Evolutionary conservation across 805 yeast genomes (phyloP).

Genomic region (Lipomyces sp.): DNA sequence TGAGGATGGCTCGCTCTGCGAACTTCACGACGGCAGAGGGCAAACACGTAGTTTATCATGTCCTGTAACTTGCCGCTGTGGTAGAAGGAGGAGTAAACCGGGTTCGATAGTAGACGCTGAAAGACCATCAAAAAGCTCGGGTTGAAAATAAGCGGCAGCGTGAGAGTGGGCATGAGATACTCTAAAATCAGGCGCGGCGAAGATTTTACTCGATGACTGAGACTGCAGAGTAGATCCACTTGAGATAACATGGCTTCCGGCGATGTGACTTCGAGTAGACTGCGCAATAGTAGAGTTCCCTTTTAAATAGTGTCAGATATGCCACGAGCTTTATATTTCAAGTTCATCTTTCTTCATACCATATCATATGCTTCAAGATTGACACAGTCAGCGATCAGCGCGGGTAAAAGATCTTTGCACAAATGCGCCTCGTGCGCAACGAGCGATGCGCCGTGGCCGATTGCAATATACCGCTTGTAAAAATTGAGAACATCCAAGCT

Average conservation of each 20-base stretch:
- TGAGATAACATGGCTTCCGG: slow-evolving; percentile 7
- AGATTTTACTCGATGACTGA: slow-evolving; percentile 4
- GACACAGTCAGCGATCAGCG: slow-evolving; percentile 13
- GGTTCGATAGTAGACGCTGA: neutral
- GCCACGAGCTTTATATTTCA: neutral
- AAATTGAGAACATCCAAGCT: slow-evolving; percentile 6
- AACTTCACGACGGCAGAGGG: neutral
- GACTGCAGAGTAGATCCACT: slow-evolving; percentile 2
- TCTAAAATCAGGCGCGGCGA: slow-evolving; percentile 8
- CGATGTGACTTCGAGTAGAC: slow-evolving; percentile 7
- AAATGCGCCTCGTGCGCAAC: slow-evolving; percentile 13
- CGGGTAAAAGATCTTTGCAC: slow-evolving; percentile 10
- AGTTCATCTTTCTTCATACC: neutral
- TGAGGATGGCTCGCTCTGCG: slow-evolving; percentile 8
- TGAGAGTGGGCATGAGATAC: slow-evolving; percentile 2
- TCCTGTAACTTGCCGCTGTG: neutral
- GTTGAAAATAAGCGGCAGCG: neutral
- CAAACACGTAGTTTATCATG: slow-evolving; percentile 5
- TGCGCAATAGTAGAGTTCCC: slow-evolving; percentile 13
- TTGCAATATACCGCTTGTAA: slow-evolving; percentile 22
- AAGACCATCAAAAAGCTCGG: slow-evolving; percentile 4
- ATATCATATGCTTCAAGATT: slow-evolving; percentile 16
- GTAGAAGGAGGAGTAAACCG: neutral
- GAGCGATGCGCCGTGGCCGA: slow-evolving; percentile 25
- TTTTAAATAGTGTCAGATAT: neutral